Evolutionary conservation across 169 alveolate species (phyloP).

Genomic region (Eimeria maxima): DNA sequence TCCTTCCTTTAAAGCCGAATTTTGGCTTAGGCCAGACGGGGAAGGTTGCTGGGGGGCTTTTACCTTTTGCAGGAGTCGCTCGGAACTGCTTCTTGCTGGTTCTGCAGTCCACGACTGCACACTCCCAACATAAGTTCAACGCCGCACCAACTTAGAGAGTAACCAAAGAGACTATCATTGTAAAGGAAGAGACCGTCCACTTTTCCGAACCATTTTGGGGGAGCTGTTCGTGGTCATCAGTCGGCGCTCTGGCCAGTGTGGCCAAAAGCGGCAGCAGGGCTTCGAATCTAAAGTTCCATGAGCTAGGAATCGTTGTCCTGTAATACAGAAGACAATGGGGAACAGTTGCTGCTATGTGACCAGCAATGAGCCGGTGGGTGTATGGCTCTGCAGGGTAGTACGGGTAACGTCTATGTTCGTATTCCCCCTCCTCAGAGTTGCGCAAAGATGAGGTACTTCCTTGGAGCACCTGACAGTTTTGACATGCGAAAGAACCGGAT

Average conservation of each 20-base stretch:
- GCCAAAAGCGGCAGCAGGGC: not conserved
- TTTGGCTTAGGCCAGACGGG: not conserved
- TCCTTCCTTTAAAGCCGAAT: not conserved
- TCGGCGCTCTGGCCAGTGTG: constrained; percentile 10
- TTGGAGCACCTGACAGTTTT: not conserved
- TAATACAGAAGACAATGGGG: constrained; percentile 19
- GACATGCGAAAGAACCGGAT: not conserved
- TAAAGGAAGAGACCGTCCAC: not conserved
- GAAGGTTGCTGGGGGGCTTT: not conserved
- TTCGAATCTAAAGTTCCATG: not conserved
- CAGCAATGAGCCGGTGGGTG: constrained; percentile 59
- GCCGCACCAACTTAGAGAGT: not conserved
- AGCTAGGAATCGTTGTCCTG: not conserved
- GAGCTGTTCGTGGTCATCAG: not conserved
- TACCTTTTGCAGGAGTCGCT: not conserved
- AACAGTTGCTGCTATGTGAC: constrained; percentile 59
- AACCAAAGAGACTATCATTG: not conserved
- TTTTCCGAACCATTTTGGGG: not conserved
- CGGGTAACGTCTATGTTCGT: not conserved
- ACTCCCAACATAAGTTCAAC: not conserved
- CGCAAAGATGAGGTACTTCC: not conserved
- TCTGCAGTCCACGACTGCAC: constrained; percentile 8
- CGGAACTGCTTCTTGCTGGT: not conserved
- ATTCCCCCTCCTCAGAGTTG: not conserved
- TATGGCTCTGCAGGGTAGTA: not conserved